A percentile compares a stretch with the other conserved stretches of the same genome.
These are phyloP conservation scores for Austroboletus olivaceoglutinosus DNA, from an alignment of 1,284 basidiomycete genomes.

Conservation along the genomic window DNA sequence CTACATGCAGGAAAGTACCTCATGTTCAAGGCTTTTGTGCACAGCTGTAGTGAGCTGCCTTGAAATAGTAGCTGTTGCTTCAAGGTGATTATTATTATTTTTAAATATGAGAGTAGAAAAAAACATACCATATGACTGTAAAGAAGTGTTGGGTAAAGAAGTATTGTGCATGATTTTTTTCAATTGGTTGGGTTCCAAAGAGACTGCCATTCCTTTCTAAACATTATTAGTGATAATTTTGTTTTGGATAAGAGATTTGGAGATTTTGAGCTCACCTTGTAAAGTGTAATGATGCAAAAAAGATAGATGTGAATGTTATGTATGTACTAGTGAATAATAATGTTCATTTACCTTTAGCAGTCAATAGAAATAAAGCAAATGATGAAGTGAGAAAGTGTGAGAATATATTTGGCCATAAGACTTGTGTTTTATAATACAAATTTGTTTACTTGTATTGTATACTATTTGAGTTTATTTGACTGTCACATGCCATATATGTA, in stretches of 20 bases:
- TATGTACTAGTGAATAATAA: not conserved
- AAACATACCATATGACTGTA: too few relatives aligned
- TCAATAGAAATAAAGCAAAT: not conserved
- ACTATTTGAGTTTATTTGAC: slow-evolving; percentile 4
- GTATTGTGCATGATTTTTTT: not conserved
- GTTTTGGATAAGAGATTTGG: not conserved
- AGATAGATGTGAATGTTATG: not conserved
- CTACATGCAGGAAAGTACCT: too few relatives aligned
- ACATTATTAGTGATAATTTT: not conserved
- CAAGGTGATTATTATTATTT: too few relatives aligned
- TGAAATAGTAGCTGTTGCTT: too few relatives aligned
- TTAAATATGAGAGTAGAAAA: too few relatives aligned
- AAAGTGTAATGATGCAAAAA: not conserved
- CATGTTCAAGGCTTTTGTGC: too few relatives aligned
- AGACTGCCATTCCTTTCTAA: slow-evolving; percentile 12
- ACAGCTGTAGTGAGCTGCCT: too few relatives aligned
- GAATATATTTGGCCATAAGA: not conserved
- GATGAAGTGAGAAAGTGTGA: not conserved
- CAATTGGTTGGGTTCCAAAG: slow-evolving; percentile 14
- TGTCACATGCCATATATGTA: not conserved
- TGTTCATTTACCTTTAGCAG: slow-evolving; percentile 3
- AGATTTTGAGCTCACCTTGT: not conserved
- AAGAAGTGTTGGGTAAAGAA: too few relatives aligned
- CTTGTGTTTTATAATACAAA: slow-evolving; percentile 5
- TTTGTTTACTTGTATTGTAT: slow-evolving; percentile 18